Percentiles rank a stretch among this genome's conserved stretches.
phyloP scores from a whole-genome alignment of 371 early-diverging fungal species.

The Mucor ambiguus region DNA sequence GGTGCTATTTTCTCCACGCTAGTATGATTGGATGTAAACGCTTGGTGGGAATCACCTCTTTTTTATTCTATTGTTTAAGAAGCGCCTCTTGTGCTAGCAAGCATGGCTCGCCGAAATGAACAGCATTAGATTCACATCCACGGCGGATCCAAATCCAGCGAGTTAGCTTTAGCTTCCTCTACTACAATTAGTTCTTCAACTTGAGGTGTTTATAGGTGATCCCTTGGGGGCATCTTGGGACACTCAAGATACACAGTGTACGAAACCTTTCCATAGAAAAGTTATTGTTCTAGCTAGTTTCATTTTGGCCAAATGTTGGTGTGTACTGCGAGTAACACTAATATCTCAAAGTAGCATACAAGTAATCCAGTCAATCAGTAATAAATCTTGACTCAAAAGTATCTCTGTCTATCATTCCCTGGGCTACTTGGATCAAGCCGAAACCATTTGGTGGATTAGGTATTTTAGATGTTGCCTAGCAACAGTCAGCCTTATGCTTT shows the following conservation, averaged over 20 bases:
- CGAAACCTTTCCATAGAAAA: not conserved
- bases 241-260: not conserved
- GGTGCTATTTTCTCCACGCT: not conserved
- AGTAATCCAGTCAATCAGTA: not conserved
- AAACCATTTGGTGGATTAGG: not conserved
- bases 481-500: not conserved
- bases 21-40: not conserved
- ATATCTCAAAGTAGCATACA: not conserved
- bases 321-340: too few species aligned
- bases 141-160: too few species aligned
- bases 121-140: too few species aligned
- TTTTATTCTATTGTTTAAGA: too few species aligned
- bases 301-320: too few species aligned
- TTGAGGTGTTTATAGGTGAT: not conserved
- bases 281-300: not conserved
- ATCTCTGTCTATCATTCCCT: not conserved
- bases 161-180: too few species aligned
- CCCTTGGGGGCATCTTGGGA: not conserved
- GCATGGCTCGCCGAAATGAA: too few species aligned
- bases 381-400: not conserved
- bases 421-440: not conserved
- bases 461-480: not conserved
- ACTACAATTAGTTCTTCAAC: not conserved
- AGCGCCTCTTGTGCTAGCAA: too few species aligned
- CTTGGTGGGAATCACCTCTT: not conserved